These are phyloP conservation scores for Colletotrichum sp. DNA, from an alignment of 2,329 filamentous ascomycete genomes.

Conservation along the genomic window DNA sequence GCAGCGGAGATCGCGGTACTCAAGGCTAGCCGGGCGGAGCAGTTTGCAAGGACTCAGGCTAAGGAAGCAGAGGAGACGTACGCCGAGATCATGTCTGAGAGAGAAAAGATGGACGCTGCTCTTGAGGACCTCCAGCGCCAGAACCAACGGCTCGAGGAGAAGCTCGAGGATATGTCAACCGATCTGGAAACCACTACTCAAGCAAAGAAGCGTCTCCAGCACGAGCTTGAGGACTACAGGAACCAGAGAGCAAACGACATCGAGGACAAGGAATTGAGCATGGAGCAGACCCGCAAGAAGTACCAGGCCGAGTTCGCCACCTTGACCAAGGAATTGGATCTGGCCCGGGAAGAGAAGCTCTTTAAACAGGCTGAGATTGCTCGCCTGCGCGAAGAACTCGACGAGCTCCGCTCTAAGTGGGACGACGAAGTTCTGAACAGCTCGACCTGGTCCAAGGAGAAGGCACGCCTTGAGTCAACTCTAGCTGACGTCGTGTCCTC, in stretches of 20 bases:
- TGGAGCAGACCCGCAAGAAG: slow-evolving; percentile 97
- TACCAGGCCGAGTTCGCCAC: slow-evolving; percentile 93
- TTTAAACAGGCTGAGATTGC: slow-evolving; percentile 88
- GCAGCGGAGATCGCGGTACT: slow-evolving; percentile 95
- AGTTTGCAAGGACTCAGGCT: slow-evolving; percentile 90
- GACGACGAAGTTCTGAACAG: slow-evolving; percentile 98
- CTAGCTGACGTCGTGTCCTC: slow-evolving; percentile 87
- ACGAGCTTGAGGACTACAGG: slow-evolving; percentile 96
- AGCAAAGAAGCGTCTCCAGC: slow-evolving; percentile 91
- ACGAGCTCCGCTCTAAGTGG: slow-evolving; percentile 95
- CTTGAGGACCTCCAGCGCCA: slow-evolving; percentile 91
- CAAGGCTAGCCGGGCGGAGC: slow-evolving; percentile 89
- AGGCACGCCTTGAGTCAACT: slow-evolving; percentile 87
- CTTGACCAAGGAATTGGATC: slow-evolving; percentile 88
- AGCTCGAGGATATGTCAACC: slow-evolving; percentile 87
- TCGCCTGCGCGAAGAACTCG: slow-evolving; percentile 91
- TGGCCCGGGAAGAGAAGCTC: slow-evolving; percentile 87
- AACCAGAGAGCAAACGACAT: slow-evolving; percentile 95
- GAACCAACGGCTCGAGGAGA: slow-evolving; percentile 88
- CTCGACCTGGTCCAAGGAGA: slow-evolving; percentile 98
- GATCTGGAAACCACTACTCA: slow-evolving; percentile 86
- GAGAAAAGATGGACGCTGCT: slow-evolving; percentile 84
- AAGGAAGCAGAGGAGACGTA: slow-evolving; percentile 91
- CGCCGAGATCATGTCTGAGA: slow-evolving; percentile 87
- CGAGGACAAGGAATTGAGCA: slow-evolving; percentile 92